Base-by-base conservation (phyloP, 257 asterid species). In the Avicennia marina region DNA sequence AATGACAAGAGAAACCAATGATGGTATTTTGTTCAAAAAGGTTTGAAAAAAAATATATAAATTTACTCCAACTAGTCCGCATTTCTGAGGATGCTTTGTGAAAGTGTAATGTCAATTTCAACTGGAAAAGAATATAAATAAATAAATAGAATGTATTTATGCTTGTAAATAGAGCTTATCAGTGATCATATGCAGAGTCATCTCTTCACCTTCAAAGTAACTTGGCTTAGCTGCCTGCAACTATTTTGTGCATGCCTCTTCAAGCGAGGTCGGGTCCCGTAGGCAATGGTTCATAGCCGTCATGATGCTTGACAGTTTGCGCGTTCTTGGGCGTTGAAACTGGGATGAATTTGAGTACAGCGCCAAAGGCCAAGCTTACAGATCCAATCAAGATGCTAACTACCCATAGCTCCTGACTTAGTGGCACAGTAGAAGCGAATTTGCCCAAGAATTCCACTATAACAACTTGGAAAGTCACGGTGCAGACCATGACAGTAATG, bases 221-320 rank as follows among this genome's bases (percentile, higher is more conserved):
- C 2, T 32, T 25, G 4, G 17, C 50, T 11, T 33, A 15, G n/a
- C 50, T 67, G 11, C 40, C 25, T 41, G 56, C 26, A 42, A 16
- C 42, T n/a, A 22, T 7, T 2, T 29, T 25, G n/a, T n/a, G n/a
- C n/a, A n/a, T 20, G 6, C 42, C 26, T 51, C 44, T 56, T 76
- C 78, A 84, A 40, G 75, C 94, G 31, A 66, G 74, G 21, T 86
- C 94, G 0, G 97, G 94, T 39, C 94, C 97, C 1, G 79, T 53
- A 4, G 94, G 90, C 4, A 86, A 69, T 6, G 81, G 87, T 13
- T 86, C 83, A 22, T 86, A 89, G 21, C 93, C 95, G 47, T 86
- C 87, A 12, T 77, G 86, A 43, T 77, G 81, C 56, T 60, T 57
- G 58, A 38, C n/a, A 6, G n/a, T 10, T 3, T 42, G 50, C 4